phyloP scores from a whole-genome alignment of 352 stramenopile species.

The Phytophthora cryptogea region DNA sequence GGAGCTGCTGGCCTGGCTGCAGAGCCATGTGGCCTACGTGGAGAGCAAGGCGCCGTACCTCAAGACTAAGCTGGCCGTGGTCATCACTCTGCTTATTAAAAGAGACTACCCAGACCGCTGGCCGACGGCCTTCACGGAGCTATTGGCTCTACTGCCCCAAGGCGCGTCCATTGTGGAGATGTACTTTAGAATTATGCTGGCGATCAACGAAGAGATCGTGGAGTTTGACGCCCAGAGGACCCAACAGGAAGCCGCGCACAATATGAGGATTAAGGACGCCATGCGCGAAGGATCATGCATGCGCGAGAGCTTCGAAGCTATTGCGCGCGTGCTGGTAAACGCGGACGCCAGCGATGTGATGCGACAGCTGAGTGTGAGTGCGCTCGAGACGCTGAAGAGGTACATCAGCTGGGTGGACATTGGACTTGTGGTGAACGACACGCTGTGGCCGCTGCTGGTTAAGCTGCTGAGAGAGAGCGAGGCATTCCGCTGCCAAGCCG shows the following conservation, averaged over 20 bases:
- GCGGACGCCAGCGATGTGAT: constrained; percentile 73
- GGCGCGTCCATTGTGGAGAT: constrained; percentile 87
- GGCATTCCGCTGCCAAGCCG: constrained; percentile 64
- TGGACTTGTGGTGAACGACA: constrained; percentile 80
- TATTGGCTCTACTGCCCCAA: constrained; percentile 72
- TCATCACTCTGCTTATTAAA: constrained; percentile 86
- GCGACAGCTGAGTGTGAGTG: constrained; percentile 62
- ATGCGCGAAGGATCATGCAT: constrained; percentile 83
- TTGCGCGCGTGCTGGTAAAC: constrained; percentile 83
- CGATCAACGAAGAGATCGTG: constrained; percentile 92
- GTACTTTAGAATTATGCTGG: constrained; percentile 90
- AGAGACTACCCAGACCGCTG: constrained; percentile 89
- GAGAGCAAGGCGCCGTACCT: constrained; percentile 73
- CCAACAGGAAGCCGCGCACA: constrained; percentile 57
- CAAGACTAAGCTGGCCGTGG: constrained; percentile 87
- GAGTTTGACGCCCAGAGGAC: constrained; percentile 80
- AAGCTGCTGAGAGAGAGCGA: constrained; percentile 67
- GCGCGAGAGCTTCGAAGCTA: constrained; percentile 79
- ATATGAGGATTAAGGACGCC: constrained; percentile 89
- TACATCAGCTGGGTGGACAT: constrained; percentile 91
- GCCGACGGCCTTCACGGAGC: constrained; percentile 85
- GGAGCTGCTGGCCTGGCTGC: constrained; percentile 69
- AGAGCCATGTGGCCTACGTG: constrained; percentile 59
- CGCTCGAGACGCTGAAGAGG: constrained; percentile 79
- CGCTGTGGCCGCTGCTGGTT: constrained; percentile 76